Conservation (phyloP, 768 basidiomycete genomes). For the Scleroderma citrinum region DNA sequence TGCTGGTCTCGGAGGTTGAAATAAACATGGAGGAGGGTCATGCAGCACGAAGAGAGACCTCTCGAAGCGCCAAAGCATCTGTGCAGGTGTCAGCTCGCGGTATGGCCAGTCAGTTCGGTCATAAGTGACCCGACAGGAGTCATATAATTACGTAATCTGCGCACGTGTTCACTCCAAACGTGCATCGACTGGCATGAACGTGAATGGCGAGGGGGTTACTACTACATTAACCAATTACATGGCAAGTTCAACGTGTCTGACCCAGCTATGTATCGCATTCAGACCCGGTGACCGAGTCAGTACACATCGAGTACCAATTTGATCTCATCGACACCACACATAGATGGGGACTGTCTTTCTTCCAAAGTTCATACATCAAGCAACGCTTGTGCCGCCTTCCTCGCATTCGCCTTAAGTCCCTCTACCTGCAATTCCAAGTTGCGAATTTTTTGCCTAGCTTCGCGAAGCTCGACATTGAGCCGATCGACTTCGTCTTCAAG, state of each 20-base stretch:
- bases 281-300: no score
- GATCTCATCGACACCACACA: no score
- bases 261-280: no score
- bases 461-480: conserved; percentile 63
- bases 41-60: conserved; percentile 36
- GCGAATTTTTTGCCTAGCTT: conserved; percentile 76
- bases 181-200: no score
- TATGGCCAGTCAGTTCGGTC: background rate
- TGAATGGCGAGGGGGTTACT: no score
- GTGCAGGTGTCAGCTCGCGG: background rate
- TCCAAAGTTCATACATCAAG: conserved; percentile 19
- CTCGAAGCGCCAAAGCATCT: conserved; percentile 10
- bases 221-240: no score
- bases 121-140: background rate
- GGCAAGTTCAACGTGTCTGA: no score
- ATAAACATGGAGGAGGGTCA: conserved; percentile 78
- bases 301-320: no score
- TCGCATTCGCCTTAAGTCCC: conserved; percentile 64
- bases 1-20: conserved; percentile 66
- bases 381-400: conserved; percentile 66
- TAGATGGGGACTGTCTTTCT: no score
- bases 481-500: conserved; percentile 55
- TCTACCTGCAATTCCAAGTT: conserved; percentile 82
- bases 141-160: background rate
- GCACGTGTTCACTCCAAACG: background rate